Evolutionary conservation across 345 rosid genomes (phyloP).

Genomic region (Corymbia maculata): DNA sequence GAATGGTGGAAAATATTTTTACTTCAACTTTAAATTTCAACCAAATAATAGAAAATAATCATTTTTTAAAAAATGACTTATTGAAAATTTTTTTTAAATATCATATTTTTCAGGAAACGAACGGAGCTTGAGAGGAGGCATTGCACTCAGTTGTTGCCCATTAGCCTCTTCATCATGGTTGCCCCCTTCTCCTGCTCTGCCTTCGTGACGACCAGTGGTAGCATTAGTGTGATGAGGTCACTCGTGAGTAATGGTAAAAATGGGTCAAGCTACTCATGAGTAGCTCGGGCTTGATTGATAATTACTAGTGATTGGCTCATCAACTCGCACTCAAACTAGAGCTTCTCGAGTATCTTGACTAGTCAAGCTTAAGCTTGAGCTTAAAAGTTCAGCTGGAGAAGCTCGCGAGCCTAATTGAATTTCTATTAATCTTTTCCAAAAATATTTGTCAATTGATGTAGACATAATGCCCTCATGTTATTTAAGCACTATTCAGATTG

Average conservation of each 20-base stretch:
- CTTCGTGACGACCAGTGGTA: no score
- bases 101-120: no score
- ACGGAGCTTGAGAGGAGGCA: no score
- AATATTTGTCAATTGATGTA: neutral
- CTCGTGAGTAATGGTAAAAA: neutral
- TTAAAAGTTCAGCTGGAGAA: neutral
- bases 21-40: no score
- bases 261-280: neutral
- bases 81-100: no score
- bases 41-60: no score
- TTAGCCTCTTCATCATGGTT: no score
- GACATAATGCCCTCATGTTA: neutral
- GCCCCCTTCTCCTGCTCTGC: no score
- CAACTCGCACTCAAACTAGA: neutral
- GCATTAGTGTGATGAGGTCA: no score
- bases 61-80: no score
- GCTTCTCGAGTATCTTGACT: neutral
- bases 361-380: neutral
- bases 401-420: neutral
- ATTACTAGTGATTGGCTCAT: neutral
- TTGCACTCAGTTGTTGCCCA: no score
- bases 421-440: neutral
- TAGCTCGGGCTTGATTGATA: neutral
- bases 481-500: neutral
- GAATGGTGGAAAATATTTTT: no score